Evolutionary conservation across 2,329 filamentous ascomycete genomes (phyloP).

Genomic region (Fusarium sp.): DNA sequence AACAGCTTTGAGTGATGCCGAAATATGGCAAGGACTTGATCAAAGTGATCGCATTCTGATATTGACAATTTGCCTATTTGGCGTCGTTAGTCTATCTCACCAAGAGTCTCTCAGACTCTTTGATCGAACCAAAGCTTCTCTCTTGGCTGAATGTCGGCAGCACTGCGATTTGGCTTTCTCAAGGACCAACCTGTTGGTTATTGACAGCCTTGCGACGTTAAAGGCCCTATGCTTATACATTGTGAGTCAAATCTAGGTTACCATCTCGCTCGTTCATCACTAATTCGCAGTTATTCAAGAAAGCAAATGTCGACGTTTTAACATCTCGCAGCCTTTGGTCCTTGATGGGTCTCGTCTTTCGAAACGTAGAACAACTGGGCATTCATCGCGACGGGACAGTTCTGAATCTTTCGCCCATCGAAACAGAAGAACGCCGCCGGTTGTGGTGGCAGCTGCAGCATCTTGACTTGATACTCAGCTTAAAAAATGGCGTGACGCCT

Average conservation of each 20-base stretch:
- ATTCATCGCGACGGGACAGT: conserved; percentile 23
- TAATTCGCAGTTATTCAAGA: not conserved
- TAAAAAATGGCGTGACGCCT: conserved; percentile 9
- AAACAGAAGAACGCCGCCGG: conserved; percentile 27
- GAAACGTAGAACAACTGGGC: conserved; percentile 22
- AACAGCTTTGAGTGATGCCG: not conserved
- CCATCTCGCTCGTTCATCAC: not conserved
- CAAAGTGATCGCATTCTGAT: conserved; percentile 3
- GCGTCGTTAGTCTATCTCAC: not conserved
- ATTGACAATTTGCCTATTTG: conserved; percentile 15
- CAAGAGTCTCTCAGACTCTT: conserved; percentile 7
- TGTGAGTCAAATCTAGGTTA: not conserved
- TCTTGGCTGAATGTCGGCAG: conserved; percentile 1
- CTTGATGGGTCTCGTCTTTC: conserved; percentile 5
- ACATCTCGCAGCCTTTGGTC: conserved; percentile 12
- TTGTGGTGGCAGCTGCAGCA: conserved; percentile 28
- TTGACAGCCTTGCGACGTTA: conserved; percentile 6
- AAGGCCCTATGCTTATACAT: conserved; percentile 21
- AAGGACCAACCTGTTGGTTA: not conserved
- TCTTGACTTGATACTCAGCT: conserved; percentile 5
- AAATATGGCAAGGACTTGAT: conserved; percentile 3
- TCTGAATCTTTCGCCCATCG: not conserved
- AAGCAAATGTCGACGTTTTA: conserved; percentile 9
- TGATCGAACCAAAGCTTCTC: not conserved
- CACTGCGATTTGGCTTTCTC: conserved; percentile 24